A percentile compares a stretch with the other conserved stretches of the same genome.
phyloP scores from a whole-genome alignment of 1,284 basidiomycete species.

The Ceratobasidium sp. region DNA sequence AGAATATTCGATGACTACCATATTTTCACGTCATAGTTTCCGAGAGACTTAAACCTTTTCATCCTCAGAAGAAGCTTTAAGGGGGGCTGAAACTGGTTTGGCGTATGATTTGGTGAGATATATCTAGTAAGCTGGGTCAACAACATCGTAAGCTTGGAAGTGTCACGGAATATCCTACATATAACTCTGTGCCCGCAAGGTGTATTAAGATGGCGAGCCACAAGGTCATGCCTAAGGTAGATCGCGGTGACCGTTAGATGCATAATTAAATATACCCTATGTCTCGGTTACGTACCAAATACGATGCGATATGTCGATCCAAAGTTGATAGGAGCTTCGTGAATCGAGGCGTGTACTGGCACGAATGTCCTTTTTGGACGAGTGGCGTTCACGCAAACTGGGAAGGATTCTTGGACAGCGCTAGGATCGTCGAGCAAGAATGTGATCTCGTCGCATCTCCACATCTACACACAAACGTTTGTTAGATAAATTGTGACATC shows the following conservation, averaged over 20 bases:
- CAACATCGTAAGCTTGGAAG: not conserved
- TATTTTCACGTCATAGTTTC: not conserved
- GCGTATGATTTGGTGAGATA: slow-evolving; percentile 31
- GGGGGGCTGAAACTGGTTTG: slow-evolving; percentile 9
- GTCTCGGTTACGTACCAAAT: slow-evolving; percentile 34
- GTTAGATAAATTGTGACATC: not conserved
- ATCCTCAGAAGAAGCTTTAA: not conserved
- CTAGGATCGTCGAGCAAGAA: slow-evolving; percentile 37
- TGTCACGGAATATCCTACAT: slow-evolving; percentile 37
- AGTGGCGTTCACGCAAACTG: slow-evolving; percentile 45
- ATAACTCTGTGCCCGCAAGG: slow-evolving; percentile 46
- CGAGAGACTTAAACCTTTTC: slow-evolving; percentile 27
- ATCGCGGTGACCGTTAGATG: not conserved
- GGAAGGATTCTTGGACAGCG: slow-evolving; percentile 24
- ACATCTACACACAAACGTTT: slow-evolving; percentile 35
- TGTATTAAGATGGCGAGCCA: slow-evolving; percentile 49
- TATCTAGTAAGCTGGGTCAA: slow-evolving; percentile 9
- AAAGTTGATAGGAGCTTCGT: slow-evolving; percentile 45
- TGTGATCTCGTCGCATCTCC: slow-evolving; percentile 47
- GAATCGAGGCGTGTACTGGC: slow-evolving; percentile 46
- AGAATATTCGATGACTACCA: not conserved
- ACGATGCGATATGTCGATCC: slow-evolving; percentile 43
- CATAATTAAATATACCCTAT: not conserved
- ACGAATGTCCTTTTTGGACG: slow-evolving; percentile 34
- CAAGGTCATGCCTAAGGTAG: slow-evolving; percentile 44